These are phyloP conservation scores for Thalassiosira profunda DNA, from an alignment of 108 stramenopile genomes.

Conservation along the genomic window DNA sequence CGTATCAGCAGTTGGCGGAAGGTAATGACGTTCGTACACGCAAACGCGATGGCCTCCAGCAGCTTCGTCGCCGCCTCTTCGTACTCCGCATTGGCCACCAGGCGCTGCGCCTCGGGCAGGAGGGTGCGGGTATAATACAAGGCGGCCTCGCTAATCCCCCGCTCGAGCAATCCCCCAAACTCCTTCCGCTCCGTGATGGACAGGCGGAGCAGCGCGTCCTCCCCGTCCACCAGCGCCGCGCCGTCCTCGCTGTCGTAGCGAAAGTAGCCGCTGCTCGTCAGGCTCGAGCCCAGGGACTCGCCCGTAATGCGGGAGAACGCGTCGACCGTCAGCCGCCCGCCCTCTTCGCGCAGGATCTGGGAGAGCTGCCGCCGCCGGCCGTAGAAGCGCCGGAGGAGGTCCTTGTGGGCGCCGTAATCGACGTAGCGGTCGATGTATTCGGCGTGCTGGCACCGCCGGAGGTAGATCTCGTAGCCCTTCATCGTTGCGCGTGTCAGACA, in stretches of 20 bases:
- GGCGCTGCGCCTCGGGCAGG: background rate
- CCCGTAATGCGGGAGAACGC: background rate
- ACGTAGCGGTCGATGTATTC: conserved; percentile 31
- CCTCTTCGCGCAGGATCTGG: background rate
- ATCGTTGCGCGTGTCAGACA: too few species aligned
- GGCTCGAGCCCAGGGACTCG: background rate
- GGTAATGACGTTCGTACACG: conserved; percentile 30
- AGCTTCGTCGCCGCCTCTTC: conserved; percentile 16
- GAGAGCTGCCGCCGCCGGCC: conserved; percentile 11
- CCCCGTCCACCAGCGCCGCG: conserved; percentile 3
- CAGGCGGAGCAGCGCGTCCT: conserved; percentile 13
- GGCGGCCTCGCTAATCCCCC: conserved; percentile 6
- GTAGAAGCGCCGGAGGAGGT: conserved; percentile 23
- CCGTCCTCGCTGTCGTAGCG: conserved; percentile 10
- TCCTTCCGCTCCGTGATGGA: conserved; percentile 20
- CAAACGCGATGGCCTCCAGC: conserved; percentile 41
- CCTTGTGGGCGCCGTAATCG: conserved; percentile 26
- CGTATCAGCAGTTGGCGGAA: conserved; percentile 40
- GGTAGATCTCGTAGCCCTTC: conserved; percentile 41
- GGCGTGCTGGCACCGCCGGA: conserved; percentile 9
- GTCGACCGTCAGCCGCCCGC: background rate
- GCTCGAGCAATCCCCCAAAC: conserved; percentile 10
- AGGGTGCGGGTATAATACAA: conserved; percentile 8
- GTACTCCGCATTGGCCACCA: conserved; percentile 8
- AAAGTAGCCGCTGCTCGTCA: conserved; percentile 18